Base-by-base conservation (phyloP, 2,329 filamentous ascomycete genomes). In the Endocalyx cinctus region DNA sequence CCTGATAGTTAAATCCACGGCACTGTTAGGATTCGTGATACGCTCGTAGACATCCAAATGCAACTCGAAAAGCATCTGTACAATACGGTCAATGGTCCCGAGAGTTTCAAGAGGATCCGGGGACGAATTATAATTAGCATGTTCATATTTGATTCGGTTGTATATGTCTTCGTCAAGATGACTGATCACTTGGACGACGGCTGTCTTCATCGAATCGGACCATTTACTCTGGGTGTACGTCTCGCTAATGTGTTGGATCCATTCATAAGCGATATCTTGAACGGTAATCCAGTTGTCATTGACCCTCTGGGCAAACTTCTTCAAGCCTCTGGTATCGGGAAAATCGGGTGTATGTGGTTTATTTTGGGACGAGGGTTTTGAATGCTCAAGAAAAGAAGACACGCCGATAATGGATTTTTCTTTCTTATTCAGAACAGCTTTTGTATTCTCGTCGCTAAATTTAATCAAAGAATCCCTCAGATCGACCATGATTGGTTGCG, bases 311-410 rank as follows among this genome's bases (percentile, higher is more conserved):
- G 72, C 67, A 46, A 83, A 83, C 1, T 57, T 45, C 17, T 58
- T 57, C 5, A 84, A 54, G 0, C 74, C 74, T 26, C 64, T 65
- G 1, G 62, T 58, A 34, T 78, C 74, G 14, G 76, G 64, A 40
- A 80, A 77, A 0, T 53, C 45, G 1, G 67, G 60, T 3, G 61
- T 64, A n/a, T 63, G 64, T 2, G 59, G 58, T 15, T 66, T 59
- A 31, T 72, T 68, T 45, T 75, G 69, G 1, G 72, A 66, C 4
- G 68, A 67, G 0, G 71, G 62, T 43, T 79, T 80, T 2, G 76
- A 71, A 46, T 82, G 75, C 43, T 82, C 78, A 4, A 82, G 63
- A 44, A 82, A 82, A 4, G 75, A 77, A 1, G 72, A 76, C 12
- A 79, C 62, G 7, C 74, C 74, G 18, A 75, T 58, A 10, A 67